Base-by-base conservation (phyloP, 2,329 filamentous ascomycete genomes). In the Epichloe bromicola region DNA sequence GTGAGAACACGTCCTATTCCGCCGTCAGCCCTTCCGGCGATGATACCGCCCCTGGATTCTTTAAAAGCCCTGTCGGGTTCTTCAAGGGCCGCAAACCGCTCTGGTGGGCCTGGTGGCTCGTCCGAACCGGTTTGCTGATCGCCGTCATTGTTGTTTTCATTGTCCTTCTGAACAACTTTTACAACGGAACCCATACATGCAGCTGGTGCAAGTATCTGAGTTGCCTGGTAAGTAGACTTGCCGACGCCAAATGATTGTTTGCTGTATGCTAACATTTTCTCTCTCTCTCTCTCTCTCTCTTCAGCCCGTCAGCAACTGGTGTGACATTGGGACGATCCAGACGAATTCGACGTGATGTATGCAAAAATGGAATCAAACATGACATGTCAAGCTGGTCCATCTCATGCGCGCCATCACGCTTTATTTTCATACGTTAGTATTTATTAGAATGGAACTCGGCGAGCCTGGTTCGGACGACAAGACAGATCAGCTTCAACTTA, bases 61-160 rank as follows among this genome's bases (percentile, higher is more conserved):
- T 79, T 51, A 79, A 81, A 60, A 80, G 78, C 52, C 80, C 85
- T 0, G 64, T 82, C 4, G 82, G 80, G 5, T 96, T 96, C 69
- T 97, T 97, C 72, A 91, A 90, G 65, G 88, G 88, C 19, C 79
- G 93, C 17, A 95, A 95, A 65, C 85, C 86, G 20, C 74, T 95
- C 7, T 98, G 93, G 93, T 98, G 93, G 93, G 85, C 73, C 5
- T 98, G 93, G 93, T 97, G 91, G 91, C 68, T 95, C 20, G 76
- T 97, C 30, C 80, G 93, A 17, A 86, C 79, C 1, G 88, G 78
- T 0, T 83, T 85, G 23, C 71, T 98, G 48, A 77, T 95, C 7
- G 77, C 82, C n/a, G 85, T 90, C 36, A 74, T 95, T 37, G 77
- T 95, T 40, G 84, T 85, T 1, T 96, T 97, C 65, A 86, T 95